A percentile compares a stretch with the other conserved stretches of the same genome.
Evolutionary conservation across 768 basidiomycete species (phyloP).

Genomic region (Collybia mongolica): DNA sequence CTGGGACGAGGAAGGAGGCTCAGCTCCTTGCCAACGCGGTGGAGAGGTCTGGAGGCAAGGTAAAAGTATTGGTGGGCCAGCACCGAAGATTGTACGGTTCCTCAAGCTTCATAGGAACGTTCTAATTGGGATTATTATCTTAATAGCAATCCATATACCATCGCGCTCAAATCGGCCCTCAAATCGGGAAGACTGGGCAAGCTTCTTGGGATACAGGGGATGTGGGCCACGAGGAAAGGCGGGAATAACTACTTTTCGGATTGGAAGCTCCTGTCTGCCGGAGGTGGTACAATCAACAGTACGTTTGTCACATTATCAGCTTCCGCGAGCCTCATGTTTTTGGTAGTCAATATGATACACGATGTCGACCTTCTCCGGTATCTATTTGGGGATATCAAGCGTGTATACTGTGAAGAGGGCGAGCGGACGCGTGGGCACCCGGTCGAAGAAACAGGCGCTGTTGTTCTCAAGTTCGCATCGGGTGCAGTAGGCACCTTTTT

Average conservation of each 20-base stretch:
- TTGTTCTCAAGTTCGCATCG: slow-evolving; percentile 2
- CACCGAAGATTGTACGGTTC: slow-evolving; percentile 6
- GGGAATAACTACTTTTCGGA: neutral
- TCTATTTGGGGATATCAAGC: slow-evolving; percentile 6
- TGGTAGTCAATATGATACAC: slow-evolving; percentile 9
- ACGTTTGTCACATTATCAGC: neutral
- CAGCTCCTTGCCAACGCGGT: neutral
- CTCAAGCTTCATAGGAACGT: neutral
- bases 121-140: neutral
- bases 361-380: slow-evolving; percentile 8
- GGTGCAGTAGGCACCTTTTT: slow-evolving; percentile 10
- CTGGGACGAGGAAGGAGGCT: neutral
- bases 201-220: slow-evolving; percentile 5
- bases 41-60: neutral
- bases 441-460: slow-evolving; percentile 10
- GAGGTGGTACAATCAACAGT: neutral
- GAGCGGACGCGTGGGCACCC: neutral
- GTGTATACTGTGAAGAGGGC: slow-evolving; percentile 6
- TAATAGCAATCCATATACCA: slow-evolving; percentile 3
- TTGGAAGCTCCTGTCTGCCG: neutral
- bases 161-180: slow-evolving; percentile 1
- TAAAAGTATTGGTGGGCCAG: slow-evolving; percentile 3
- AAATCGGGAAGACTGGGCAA: neutral
- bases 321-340: neutral
- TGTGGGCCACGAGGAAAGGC: slow-evolving; percentile 6